Conservation (phyloP, 495 filamentous ascomycete genomes). For the Apodospora peruviana region DNA sequence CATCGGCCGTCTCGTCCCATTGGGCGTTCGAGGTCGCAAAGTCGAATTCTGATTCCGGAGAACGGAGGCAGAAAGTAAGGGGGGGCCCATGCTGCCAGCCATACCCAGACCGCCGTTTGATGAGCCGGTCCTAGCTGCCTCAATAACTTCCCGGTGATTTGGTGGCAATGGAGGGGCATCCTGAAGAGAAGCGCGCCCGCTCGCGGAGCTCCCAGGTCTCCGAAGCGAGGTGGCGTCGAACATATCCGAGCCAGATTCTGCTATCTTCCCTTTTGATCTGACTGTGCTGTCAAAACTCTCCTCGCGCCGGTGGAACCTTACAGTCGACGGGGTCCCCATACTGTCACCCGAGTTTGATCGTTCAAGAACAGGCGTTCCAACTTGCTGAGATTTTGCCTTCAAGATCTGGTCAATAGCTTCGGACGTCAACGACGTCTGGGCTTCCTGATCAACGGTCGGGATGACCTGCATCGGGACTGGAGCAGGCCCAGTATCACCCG, state of each 20-base stretch:
- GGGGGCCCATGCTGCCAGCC: constrained; percentile 73
- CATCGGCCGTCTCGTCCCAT: constrained; percentile 26
- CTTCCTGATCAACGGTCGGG: constrained; percentile 57
- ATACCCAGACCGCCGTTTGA: constrained; percentile 38
- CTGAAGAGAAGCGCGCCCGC: constrained; percentile 36
- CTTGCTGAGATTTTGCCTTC: constrained; percentile 31
- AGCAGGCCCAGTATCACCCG: constrained; percentile 29
- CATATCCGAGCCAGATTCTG: constrained; percentile 18
- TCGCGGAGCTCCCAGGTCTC: constrained; percentile 67
- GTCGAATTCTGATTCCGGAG: constrained; percentile 42
- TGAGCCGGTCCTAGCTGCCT: constrained; percentile 59
- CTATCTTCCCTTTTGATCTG: constrained; percentile 28
- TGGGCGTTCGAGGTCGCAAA: constrained; percentile 69
- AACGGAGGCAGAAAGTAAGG: constrained; percentile 74
- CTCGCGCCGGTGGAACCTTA: constrained; percentile 32
- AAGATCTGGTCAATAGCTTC: constrained; percentile 66
- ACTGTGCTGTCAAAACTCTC: constrained; percentile 32
- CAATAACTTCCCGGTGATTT: constrained; percentile 79
- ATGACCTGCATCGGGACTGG: constrained; percentile 27
- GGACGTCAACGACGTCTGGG: constrained; percentile 70
- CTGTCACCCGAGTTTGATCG: constrained; percentile 17
- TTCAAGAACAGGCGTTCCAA: constrained; percentile 21
- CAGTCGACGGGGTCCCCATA: constrained; percentile 24
- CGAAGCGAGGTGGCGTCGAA: constrained; percentile 17
- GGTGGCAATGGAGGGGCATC: constrained; percentile 65